Evolutionary conservation across 192 early-diverging fungal species (phyloP).

Genomic region (Coemansia guatemalensis): DNA sequence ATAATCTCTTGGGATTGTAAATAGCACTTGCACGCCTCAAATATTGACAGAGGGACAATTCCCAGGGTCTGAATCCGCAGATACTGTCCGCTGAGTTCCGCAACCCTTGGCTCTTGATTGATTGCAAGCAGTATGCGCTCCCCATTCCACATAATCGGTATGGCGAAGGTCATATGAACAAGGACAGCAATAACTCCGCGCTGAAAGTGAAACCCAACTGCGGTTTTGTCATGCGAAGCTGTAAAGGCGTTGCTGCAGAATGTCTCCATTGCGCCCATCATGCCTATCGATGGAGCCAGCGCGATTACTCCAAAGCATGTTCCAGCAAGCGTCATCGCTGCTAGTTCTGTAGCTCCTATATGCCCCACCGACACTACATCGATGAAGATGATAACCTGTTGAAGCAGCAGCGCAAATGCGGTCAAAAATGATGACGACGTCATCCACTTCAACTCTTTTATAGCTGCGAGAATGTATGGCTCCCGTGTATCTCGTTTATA

Average conservation of each 20-base stretch:
- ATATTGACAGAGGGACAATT: conserved; percentile 69
- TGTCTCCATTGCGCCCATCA: conserved; percentile 8
- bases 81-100: conserved; percentile 58
- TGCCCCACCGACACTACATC: conserved; percentile 1
- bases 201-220: conserved; percentile 14
- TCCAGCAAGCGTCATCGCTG: conserved; percentile 8
- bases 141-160: conserved; percentile 63
- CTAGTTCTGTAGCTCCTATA: conserved; percentile 7
- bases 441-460: conserved; percentile 25
- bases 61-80: conserved; percentile 65
- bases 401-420: not conserved
- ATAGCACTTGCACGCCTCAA: conserved; percentile 77
- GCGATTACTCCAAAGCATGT: not conserved
- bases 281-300: conserved; percentile 3
- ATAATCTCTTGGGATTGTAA: conserved; percentile 82
- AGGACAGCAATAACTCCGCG: conserved; percentile 5
- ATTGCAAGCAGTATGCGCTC: conserved; percentile 64
- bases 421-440: conserved; percentile 25
- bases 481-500: conserved; percentile 24
- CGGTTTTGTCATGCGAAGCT: conserved; percentile 9
- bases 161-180: conserved; percentile 59
- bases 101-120: conserved; percentile 71
- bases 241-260: conserved; percentile 5
- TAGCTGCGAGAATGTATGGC: conserved; percentile 17
- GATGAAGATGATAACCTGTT: not conserved